Evolutionary conservation across 164 flowering plant genomes (phyloP).

Genomic region (Chloranthus sessilifolius): DNA sequence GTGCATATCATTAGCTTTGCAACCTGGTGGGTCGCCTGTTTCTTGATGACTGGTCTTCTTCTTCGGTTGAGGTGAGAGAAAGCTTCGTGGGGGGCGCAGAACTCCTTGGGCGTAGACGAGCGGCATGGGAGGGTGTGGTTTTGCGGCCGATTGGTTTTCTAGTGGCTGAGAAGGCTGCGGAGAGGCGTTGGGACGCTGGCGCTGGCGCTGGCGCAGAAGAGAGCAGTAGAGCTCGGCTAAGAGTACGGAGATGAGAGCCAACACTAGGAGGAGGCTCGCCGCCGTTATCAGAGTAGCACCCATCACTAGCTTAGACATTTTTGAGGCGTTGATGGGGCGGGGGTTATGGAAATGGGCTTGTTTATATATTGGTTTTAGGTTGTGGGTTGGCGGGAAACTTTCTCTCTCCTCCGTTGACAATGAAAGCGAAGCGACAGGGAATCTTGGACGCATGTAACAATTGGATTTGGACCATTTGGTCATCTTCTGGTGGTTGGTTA

Average conservation of each 20-base stretch:
- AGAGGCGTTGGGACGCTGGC: conserved; percentile 10
- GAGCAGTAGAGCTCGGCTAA: conserved; percentile 89
- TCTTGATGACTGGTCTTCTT: conserved; percentile 21
- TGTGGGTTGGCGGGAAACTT: too few species aligned
- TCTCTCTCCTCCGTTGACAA: too few species aligned
- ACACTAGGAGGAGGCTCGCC: conserved; percentile 49
- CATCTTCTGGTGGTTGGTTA: too few species aligned
- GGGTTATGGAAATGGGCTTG: too few species aligned
- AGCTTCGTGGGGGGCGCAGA: conserved; percentile 54
- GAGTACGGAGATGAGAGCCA: conserved; percentile 54
- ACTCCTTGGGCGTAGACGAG: conserved; percentile 62
- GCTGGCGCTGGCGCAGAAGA: conserved; percentile 46
- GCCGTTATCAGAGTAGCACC: conserved; percentile 63
- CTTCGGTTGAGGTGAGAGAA: conserved; percentile 46
- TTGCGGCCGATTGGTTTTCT: not conserved
- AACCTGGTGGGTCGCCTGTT: conserved; percentile 13
- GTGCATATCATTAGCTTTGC: conserved; percentile 11
- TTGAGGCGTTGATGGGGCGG: too few species aligned
- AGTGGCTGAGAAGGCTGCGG: conserved; percentile 3
- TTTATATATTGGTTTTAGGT: too few species aligned
- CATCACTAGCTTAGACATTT: conserved; percentile 63
- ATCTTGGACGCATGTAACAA: too few species aligned
- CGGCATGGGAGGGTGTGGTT: conserved; percentile 19
- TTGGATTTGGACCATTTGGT: too few species aligned
- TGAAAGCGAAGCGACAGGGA: too few species aligned